These are phyloP conservation scores for Lithocarpus polystachyus DNA, from an alignment of 306 rosid genomes.

Conservation along the genomic window DNA sequence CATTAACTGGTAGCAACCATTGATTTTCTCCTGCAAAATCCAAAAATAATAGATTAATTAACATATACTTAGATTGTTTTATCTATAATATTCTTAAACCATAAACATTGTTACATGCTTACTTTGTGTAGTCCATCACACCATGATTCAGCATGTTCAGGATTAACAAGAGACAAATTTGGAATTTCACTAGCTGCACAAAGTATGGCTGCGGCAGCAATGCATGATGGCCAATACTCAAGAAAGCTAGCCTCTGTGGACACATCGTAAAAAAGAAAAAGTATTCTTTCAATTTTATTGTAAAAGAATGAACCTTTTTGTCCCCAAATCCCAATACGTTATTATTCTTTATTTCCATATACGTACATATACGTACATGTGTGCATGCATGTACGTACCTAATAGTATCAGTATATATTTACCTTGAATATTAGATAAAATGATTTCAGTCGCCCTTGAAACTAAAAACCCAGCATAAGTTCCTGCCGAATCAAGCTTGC, in stretches of 20 bases:
- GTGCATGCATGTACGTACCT: no score
- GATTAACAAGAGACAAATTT: slow-evolving; percentile 59
- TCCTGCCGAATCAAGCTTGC: slow-evolving; percentile 76
- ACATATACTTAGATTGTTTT: no score
- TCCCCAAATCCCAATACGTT: no score
- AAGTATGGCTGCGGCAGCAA: slow-evolving; percentile 87
- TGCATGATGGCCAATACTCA: slow-evolving; percentile 96
- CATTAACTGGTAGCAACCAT: slow-evolving; percentile 73
- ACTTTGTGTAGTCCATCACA: slow-evolving; percentile 92
- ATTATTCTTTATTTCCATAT: not conserved
- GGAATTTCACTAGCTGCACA: slow-evolving; percentile 85
- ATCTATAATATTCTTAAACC: no score
- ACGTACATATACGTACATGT: not conserved
- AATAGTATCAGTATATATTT: not conserved
- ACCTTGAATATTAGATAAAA: slow-evolving; percentile 80
- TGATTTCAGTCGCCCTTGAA: slow-evolving; percentile 78
- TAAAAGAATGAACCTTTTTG: no score
- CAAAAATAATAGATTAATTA: slow-evolving; percentile 1
- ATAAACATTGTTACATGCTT: slow-evolving; percentile 32
- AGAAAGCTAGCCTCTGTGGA: slow-evolving; percentile 75
- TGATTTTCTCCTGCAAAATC: slow-evolving; percentile 72
- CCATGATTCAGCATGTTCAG: slow-evolving; percentile 91
- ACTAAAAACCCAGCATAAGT: slow-evolving; percentile 56
- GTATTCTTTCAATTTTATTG: not conserved
- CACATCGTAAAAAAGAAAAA: slow-evolving; percentile 5